A percentile compares a stretch with the other conserved stretches of the same genome.
Evolutionary conservation across 352 stramenopile genomes (phyloP).

Genomic region (Plasmopara muralis): DNA sequence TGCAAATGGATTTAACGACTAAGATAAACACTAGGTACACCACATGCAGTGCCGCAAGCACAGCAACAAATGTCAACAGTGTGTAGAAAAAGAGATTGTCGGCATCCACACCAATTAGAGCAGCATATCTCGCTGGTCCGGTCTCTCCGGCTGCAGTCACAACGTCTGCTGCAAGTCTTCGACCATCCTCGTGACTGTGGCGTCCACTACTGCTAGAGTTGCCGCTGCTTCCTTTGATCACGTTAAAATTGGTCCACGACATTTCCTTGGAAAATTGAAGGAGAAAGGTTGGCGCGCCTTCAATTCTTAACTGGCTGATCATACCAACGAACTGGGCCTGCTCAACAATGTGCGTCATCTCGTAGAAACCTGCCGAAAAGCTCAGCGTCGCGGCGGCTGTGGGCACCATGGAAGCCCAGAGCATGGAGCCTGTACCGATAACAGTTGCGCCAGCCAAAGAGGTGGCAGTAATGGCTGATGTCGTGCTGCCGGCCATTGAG

Average conservation of each 20-base stretch:
- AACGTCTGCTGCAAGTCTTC: conserved; percentile 25
- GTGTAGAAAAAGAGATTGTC: conserved; percentile 81
- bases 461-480: conserved; percentile 59
- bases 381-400: conserved; percentile 56
- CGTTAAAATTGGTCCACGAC: conserved; percentile 83
- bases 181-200: conserved; percentile 4
- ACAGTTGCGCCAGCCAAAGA: conserved; percentile 50
- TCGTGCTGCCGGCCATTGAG: conserved; percentile 50
- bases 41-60: conserved; percentile 52
- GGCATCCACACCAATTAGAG: conserved; percentile 51
- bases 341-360: conserved; percentile 84
- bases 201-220: conserved; percentile 8
- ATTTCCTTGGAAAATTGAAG: conserved; percentile 77
- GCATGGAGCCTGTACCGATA: conserved; percentile 52
- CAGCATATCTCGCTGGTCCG: conserved; percentile 61
- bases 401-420: conserved; percentile 63
- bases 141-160: conserved; percentile 35
- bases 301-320: conserved; percentile 73
- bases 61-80: conserved; percentile 48
- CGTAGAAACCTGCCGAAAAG: conserved; percentile 65
- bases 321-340: conserved; percentile 81
- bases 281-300: conserved; percentile 69
- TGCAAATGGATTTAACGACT: conserved; percentile 36
- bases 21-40: conserved; percentile 58
- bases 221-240: conserved; percentile 43